Percentiles rank a stretch among this genome's conserved stretches.
Evolutionary conservation across 148 eudicot species (phyloP).

Genomic region (Hydrangea macrophylla): DNA sequence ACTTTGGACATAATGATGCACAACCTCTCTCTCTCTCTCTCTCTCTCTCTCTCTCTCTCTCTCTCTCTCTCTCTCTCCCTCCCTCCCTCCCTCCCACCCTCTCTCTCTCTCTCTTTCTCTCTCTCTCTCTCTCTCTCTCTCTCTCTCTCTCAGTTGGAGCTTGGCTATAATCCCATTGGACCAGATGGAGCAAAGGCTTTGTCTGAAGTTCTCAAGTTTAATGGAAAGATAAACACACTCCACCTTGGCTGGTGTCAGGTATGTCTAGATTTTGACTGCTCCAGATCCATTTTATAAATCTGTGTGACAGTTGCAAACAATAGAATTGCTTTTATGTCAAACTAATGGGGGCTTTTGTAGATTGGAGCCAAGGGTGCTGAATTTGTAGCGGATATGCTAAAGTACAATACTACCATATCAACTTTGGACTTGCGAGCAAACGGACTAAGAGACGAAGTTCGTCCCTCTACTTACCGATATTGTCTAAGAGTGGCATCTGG

Average conservation of each 20-base stretch:
- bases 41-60: constrained; percentile 17
- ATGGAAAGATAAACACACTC: constrained; percentile 73
- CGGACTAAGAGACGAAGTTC: constrained; percentile 87
- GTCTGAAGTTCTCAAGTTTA: constrained; percentile 87
- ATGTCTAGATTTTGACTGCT: constrained; percentile 5
- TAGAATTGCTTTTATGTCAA: no score
- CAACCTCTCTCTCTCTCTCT: not conserved
- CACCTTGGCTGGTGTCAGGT: constrained; percentile 99
- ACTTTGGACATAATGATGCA: not conserved
- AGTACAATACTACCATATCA: constrained; percentile 76
- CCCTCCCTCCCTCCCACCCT: not conserved
- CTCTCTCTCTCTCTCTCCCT: constrained; percentile 22
- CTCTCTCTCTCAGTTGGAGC: constrained; percentile 54
- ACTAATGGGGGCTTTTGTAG: constrained; percentile 34
- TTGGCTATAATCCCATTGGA: constrained; percentile 92
- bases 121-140: constrained; percentile 16
- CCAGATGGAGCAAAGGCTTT: constrained; percentile 93
- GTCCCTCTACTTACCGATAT: constrained; percentile 12
- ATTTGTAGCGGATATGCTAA: constrained; percentile 72
- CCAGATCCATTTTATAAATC: not conserved
- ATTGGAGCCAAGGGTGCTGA: constrained; percentile 84
- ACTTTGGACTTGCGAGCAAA: constrained; percentile 85
- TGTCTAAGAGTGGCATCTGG: not conserved
- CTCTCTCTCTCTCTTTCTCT: not conserved
- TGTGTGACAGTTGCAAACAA: constrained; percentile 3